phyloP scores from a whole-genome alignment of 2,329 filamentous ascomycete genomes.

The Lachnellula cervina region DNA sequence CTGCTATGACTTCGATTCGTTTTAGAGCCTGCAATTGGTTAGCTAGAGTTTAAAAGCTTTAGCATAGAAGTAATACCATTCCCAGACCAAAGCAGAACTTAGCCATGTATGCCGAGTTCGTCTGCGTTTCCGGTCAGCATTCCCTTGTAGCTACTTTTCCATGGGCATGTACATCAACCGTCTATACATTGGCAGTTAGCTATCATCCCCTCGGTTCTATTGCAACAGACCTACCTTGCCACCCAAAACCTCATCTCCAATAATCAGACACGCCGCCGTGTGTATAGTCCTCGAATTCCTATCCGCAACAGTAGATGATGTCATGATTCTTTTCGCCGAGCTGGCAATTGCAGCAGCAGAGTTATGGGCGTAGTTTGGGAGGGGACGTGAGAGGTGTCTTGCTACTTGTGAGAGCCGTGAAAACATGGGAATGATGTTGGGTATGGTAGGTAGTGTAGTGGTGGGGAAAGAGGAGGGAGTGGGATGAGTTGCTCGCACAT shows the following conservation, averaged over 20 bases:
- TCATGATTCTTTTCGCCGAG: slow-evolving; percentile 37
- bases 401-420: slow-evolving; percentile 68
- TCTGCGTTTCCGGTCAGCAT: slow-evolving; percentile 38
- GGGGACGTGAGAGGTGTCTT: slow-evolving; percentile 63
- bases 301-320: slow-evolving; percentile 43
- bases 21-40: slow-evolving; percentile 57
- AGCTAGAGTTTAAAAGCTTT: slow-evolving; percentile 55
- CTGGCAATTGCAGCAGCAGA: slow-evolving; percentile 21
- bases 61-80: slow-evolving; percentile 49
- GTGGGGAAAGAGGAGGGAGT: background rate
- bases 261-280: slow-evolving; percentile 88
- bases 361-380: slow-evolving; percentile 50
- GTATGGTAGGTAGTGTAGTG: background rate
- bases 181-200: slow-evolving; percentile 27
- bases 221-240: slow-evolving; percentile 65
- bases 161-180: slow-evolving; percentile 32
- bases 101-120: slow-evolving; percentile 59
- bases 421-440: slow-evolving; percentile 55
- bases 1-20: slow-evolving; percentile 86
- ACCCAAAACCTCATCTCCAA: slow-evolving; percentile 93
- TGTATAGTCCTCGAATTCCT: slow-evolving; percentile 66
- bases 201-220: slow-evolving; percentile 24
- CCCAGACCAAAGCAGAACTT: slow-evolving; percentile 61
- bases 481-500: background rate
- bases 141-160: background rate